Conservation (phyloP, 371 early-diverging fungal species). For the Mortierella sp. region DNA sequence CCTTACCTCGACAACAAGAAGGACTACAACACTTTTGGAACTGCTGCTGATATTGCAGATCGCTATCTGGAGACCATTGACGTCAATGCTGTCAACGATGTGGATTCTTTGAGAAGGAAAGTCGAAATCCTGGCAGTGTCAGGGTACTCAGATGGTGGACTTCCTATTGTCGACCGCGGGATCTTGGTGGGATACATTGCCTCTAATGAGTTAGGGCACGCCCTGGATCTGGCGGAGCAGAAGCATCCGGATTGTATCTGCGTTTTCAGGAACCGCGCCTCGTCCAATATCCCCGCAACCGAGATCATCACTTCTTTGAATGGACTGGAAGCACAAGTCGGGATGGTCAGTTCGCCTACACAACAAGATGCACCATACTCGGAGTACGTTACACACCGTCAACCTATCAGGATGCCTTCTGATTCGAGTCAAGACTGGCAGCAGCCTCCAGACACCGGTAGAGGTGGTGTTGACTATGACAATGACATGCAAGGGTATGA, state of each 20-base stretch:
- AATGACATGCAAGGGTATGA: slow-evolving; percentile 46
- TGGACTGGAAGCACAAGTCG: slow-evolving; percentile 54
- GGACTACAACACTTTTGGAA: slow-evolving; percentile 67
- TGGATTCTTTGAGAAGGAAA: slow-evolving; percentile 69
- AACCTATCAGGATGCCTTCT: neutral
- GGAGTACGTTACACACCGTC: neutral
- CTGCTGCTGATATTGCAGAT: slow-evolving; percentile 64
- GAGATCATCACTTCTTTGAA: slow-evolving; percentile 55
- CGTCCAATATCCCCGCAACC: slow-evolving; percentile 54
- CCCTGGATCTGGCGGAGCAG: slow-evolving; percentile 63
- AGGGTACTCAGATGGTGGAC: slow-evolving; percentile 85
- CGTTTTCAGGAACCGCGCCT: slow-evolving; percentile 49
- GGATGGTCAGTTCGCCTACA: slow-evolving; percentile 14
- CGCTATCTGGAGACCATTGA: slow-evolving; percentile 71
- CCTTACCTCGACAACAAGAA: slow-evolving; percentile 82
- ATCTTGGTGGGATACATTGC: slow-evolving; percentile 89
- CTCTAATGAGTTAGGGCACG: slow-evolving; percentile 86
- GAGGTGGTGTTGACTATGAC: slow-evolving; percentile 26
- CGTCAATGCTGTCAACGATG: slow-evolving; percentile 70
- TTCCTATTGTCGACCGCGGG: slow-evolving; percentile 83
- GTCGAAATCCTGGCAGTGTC: slow-evolving; percentile 67
- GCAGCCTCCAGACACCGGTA: neutral
- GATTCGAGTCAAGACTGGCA: slow-evolving; percentile 10
- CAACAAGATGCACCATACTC: neutral
- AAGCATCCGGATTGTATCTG: slow-evolving; percentile 55